A percentile compares a stretch with the other conserved stretches of the same genome.
phyloP scores from a whole-genome alignment of 805 yeast genomes.

The Zygoascus ofunaensis region DNA sequence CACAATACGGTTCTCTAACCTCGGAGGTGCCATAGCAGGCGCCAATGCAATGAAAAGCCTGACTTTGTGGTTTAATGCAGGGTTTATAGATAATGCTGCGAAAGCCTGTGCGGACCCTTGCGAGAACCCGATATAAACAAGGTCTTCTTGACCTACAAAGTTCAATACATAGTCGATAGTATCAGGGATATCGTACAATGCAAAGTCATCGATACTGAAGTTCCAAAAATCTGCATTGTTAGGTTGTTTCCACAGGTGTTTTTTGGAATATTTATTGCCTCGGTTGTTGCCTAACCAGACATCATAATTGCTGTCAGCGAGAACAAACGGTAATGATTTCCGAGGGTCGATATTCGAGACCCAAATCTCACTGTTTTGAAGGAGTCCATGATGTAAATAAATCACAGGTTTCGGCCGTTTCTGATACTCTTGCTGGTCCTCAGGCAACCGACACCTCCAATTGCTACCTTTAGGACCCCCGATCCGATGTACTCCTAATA shows the following conservation, averaged over 20 bases:
- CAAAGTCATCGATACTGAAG: conserved; percentile 85
- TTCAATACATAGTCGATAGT: conserved; percentile 63
- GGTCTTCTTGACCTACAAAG: conserved; percentile 34
- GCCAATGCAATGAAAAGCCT: conserved; percentile 69
- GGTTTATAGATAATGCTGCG: conserved; percentile 62
- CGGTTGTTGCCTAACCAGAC: conserved; percentile 93
- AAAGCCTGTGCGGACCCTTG: conserved; percentile 94
- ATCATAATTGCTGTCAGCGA: conserved; percentile 79
- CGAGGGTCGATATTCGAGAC: conserved; percentile 39
- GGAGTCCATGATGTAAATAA: conserved; percentile 83
- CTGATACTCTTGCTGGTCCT: neutral
- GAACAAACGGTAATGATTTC: conserved; percentile 60
- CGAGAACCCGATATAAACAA: conserved; percentile 78
- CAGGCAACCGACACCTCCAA: conserved; percentile 6
- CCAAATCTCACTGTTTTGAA: conserved; percentile 87
- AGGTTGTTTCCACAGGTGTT: conserved; percentile 47
- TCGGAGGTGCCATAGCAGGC: conserved; percentile 91
- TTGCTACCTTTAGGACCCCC: conserved; percentile 20
- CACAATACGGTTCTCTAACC: conserved; percentile 65
- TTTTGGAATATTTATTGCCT: conserved; percentile 86
- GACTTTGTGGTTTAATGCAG: conserved; percentile 47
- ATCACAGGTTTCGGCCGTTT: conserved; percentile 36
- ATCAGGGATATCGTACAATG: conserved; percentile 81
- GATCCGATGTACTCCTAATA: conserved; percentile 67
- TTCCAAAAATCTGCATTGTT: conserved; percentile 64